A percentile compares a stretch with the other conserved stretches of the same genome.
Conservation (phyloP, 352 stramenopile species). For the Phytophthora quininea region DNA sequence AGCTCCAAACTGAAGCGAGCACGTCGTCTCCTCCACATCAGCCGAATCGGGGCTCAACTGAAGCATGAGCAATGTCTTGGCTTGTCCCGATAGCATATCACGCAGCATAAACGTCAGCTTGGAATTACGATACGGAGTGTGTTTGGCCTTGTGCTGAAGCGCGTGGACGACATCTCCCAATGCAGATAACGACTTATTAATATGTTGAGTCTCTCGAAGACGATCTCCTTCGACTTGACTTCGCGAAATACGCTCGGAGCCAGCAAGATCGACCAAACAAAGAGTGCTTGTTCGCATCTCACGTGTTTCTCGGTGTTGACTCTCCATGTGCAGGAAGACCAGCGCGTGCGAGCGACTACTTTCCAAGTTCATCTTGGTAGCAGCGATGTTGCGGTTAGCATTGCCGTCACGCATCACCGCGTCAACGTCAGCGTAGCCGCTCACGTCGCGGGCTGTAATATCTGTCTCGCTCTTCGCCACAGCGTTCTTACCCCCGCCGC, state of each 20-base stretch:
- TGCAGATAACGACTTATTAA: constrained; percentile 98
- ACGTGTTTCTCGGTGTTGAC: constrained; percentile 69
- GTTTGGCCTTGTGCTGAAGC: constrained; percentile 91
- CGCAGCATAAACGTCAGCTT: constrained; percentile 95
- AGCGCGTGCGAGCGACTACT: constrained; percentile 88
- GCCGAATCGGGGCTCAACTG: constrained; percentile 83
- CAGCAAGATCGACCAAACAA: constrained; percentile 98
- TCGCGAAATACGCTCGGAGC: constrained; percentile 94
- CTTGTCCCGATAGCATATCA: constrained; percentile 90
- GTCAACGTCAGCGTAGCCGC: constrained; percentile 71
- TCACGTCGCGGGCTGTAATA: constrained; percentile 64
- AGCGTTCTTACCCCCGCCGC: constrained; percentile 50
- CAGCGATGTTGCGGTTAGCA: constrained; percentile 81
- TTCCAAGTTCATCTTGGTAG: constrained; percentile 88
- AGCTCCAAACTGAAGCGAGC: constrained; percentile 89
- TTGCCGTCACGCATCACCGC: constrained; percentile 75
- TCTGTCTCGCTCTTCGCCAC: constrained; percentile 75
- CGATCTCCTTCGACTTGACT: constrained; percentile 84
- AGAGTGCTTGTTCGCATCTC: constrained; percentile 88
- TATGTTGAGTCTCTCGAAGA: constrained; percentile 97
- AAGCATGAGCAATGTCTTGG: constrained; percentile 94
- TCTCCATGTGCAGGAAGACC: constrained; percentile 80
- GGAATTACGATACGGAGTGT: constrained; percentile 95
- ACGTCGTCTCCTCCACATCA: constrained; percentile 90
- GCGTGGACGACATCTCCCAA: constrained; percentile 97